phyloP scores from a whole-genome alignment of 345 rosid genomes.

The Mercurialis annua region DNA sequence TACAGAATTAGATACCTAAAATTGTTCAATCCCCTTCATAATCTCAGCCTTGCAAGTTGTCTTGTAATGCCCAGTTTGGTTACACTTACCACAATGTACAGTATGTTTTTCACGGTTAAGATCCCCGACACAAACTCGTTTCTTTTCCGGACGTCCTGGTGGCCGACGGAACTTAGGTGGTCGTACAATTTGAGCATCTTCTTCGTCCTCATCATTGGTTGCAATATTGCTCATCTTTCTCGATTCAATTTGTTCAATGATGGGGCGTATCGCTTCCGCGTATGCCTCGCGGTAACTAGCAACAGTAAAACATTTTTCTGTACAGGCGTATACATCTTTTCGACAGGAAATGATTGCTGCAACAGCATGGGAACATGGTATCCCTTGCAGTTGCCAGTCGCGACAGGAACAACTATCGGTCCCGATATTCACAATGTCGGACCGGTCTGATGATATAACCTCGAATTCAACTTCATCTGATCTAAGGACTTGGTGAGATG shows the following conservation, averaged over 20 bases:
- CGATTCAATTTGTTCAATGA: conserved; percentile 38
- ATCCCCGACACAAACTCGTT: conserved; percentile 43
- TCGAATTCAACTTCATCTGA: conserved; percentile 65
- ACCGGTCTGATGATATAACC: conserved; percentile 42
- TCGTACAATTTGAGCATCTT: conserved; percentile 30
- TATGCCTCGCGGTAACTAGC: conserved; percentile 46
- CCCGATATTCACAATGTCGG: conserved; percentile 50
- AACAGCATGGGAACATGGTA: conserved; percentile 60
- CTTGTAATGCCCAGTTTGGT: conserved; percentile 55
- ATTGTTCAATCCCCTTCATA: conserved; percentile 36
- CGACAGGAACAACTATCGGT: conserved; percentile 49
- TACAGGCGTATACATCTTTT: conserved; percentile 39
- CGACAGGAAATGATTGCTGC: conserved; percentile 48
- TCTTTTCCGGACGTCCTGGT: conserved; percentile 63
- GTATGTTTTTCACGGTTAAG: conserved; percentile 47
- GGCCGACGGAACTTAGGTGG: conserved; percentile 53
- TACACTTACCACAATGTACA: conserved; percentile 52
- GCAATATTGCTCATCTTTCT: conserved; percentile 29
- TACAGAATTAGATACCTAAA: conserved; percentile 23
- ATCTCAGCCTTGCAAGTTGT: conserved; percentile 53
- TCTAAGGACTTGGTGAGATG: conserved; percentile 43
- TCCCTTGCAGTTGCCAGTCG: conserved; percentile 53
- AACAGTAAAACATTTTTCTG: conserved; percentile 50
- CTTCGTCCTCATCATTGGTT: conserved; percentile 10
- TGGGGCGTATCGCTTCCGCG: conserved; percentile 34